Evolutionary conservation across 495 filamentous ascomycete species (phyloP).

Genomic region (Annulohypoxylon bovei): DNA sequence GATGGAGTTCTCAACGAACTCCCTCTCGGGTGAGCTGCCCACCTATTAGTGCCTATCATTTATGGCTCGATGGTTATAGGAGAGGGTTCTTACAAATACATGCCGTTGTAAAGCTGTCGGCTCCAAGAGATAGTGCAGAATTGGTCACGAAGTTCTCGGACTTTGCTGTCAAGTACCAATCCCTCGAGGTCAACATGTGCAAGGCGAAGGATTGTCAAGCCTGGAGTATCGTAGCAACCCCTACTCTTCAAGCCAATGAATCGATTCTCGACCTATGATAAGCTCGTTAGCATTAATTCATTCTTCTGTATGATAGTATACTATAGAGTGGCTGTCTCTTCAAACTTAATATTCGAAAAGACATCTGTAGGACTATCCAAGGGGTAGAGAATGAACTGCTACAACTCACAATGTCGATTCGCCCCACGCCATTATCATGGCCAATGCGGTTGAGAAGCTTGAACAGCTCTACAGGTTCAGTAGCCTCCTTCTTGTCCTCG

Average conservation of each 20-base stretch:
- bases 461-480: slow-evolving; percentile 83
- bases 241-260: slow-evolving; percentile 83
- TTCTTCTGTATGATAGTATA: neutral
- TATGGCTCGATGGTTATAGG: neutral
- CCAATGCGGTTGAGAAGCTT: slow-evolving; percentile 81
- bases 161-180: slow-evolving; percentile 83
- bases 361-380: neutral
- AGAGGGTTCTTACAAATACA: slow-evolving; percentile 53
- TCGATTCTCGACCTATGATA: slow-evolving; percentile 68
- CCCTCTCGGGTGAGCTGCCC: slow-evolving; percentile 72
- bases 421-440: slow-evolving; percentile 78
- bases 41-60: slow-evolving; percentile 1
- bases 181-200: slow-evolving; percentile 88
- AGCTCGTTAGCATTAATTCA: neutral
- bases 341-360: neutral
- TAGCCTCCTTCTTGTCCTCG: slow-evolving; percentile 68
- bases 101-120: slow-evolving; percentile 81
- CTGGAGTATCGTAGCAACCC: slow-evolving; percentile 88
- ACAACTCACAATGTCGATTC: slow-evolving; percentile 83
- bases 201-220: slow-evolving; percentile 75
- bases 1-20: slow-evolving; percentile 71
- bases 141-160: slow-evolving; percentile 86
- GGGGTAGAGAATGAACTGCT: neutral
- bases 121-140: slow-evolving; percentile 81
- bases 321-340: neutral